Evolutionary conservation across 163 green algal species (phyloP).

Genomic region (Scenedesmus sp.): DNA sequence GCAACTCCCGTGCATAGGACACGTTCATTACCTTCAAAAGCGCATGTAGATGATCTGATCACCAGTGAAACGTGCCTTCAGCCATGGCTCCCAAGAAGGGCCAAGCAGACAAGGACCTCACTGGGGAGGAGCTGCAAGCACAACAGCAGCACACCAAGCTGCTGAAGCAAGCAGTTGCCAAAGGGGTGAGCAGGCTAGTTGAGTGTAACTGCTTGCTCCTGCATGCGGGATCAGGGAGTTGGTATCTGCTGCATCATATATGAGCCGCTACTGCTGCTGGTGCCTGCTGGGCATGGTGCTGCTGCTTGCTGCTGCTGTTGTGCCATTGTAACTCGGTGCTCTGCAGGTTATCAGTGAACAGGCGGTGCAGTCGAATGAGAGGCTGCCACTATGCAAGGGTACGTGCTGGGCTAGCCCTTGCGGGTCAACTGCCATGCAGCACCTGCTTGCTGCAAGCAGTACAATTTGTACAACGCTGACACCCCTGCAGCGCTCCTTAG

Average conservation of each 20-base stretch:
- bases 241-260: background rate
- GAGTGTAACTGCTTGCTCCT: background rate
- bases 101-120: constrained; percentile 27
- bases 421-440: background rate
- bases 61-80: background rate
- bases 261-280: too few relatives aligned
- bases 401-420: background rate
- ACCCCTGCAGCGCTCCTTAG: background rate
- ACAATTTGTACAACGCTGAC: background rate
- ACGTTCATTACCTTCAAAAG: background rate
- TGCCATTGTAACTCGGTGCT: background rate
- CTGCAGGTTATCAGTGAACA: constrained; percentile 13
- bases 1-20: background rate
- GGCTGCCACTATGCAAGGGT: constrained; percentile 61
- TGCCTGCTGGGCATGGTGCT: background rate
- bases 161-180: constrained; percentile 33
- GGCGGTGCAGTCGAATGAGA: constrained; percentile 47
- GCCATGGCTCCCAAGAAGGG: constrained; percentile 45
- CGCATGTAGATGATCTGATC: background rate
- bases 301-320: background rate
- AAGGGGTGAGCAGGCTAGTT: constrained; percentile 35
- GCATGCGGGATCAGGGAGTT: background rate
- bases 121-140: constrained; percentile 34
- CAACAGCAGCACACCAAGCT: constrained; percentile 35
- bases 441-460: background rate